Base-by-base conservation (phyloP, 1,284 basidiomycete genomes). In the Taiwanofungus camphoratus region DNA sequence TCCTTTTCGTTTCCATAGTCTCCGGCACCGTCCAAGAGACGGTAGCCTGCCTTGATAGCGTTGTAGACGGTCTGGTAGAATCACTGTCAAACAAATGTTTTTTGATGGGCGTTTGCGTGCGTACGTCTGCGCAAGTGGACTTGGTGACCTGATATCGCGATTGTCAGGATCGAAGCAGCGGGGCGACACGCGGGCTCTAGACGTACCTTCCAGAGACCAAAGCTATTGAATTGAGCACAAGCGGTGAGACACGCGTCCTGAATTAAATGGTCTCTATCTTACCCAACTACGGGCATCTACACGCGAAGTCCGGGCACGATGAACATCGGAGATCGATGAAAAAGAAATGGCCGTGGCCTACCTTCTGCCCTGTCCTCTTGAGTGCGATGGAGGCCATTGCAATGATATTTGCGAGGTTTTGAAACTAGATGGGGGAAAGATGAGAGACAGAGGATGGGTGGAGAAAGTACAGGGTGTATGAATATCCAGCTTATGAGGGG, bases 1-100 rank as follows among this genome's bases (percentile, higher is more conserved):
- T 92, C 87, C 58, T 81, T 87, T 66, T 95, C 91, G 63, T 95
- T 95, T 11, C 82, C 79, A 58, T 91, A 91, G 62, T 88, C 84
- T 51, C 78, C 72, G 18, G 88, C 90, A 51, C 80, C 82, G 55
- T 93, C 91, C 48, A 94, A 74, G 54, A 93, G 86, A 51, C 87
- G 78, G 63, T 87, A 89, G 1, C 88, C 84, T 33, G 69, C 67
- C 58, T 83, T 82, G 63, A 87, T 82, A 19, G 81, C 82, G 46
- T 76, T 65, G 64, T 84, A 84, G 37, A 85, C 81, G 39, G 73
- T 77, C 77, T 78, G 41, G 4, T 11, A 18, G n/a, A 36, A 18
- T 8, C 15, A 23, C 26, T 27, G 11, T 48, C 16, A 47, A 31
- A 4, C 29, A 43, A 23, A 27, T 27, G 24, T 18, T 40, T n/a